These are phyloP conservation scores for Axilococcus clingmanii DNA, from an alignment of 139 green algal species.

Conservation along the genomic window DNA sequence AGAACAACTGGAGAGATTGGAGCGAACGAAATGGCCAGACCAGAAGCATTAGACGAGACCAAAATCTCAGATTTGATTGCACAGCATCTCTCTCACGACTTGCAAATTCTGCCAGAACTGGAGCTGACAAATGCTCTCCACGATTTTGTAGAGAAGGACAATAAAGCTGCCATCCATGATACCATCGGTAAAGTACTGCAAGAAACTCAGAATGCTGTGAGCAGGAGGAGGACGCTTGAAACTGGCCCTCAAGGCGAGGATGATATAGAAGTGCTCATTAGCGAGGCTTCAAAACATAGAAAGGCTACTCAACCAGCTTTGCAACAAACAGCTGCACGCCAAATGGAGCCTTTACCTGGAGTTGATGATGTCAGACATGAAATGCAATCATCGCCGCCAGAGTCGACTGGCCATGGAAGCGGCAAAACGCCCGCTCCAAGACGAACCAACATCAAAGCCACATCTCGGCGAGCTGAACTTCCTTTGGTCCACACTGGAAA, in stretches of 20 bases:
- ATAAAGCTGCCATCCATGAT: conserved; percentile 49
- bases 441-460: no score
- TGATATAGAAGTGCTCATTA: conserved; percentile 1
- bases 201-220: conserved; percentile 17
- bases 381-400: no score
- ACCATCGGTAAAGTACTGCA: conserved; percentile 21
- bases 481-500: no score
- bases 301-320: no score
- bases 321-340: no score
- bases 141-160: conserved; percentile 88
- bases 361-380: no score
- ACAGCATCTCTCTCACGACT: conserved; percentile 47
- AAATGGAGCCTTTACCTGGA: no score
- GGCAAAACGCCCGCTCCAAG: no score
- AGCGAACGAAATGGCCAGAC: neutral
- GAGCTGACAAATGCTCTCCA: conserved; percentile 58
- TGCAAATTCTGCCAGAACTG: conserved; percentile 60
- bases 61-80: conserved; percentile 67
- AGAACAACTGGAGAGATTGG: conserved; percentile 1
- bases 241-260: conserved; percentile 6
- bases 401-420: no score
- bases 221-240: neutral
- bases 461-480: no score
- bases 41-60: conserved; percentile 56
- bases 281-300: no score